A percentile compares a stretch with the other conserved stretches of the same genome.
These are phyloP conservation scores for Monilinia vaccinii-corymbosi DNA, from an alignment of 2,329 filamentous ascomycete genomes.

Conservation along the genomic window DNA sequence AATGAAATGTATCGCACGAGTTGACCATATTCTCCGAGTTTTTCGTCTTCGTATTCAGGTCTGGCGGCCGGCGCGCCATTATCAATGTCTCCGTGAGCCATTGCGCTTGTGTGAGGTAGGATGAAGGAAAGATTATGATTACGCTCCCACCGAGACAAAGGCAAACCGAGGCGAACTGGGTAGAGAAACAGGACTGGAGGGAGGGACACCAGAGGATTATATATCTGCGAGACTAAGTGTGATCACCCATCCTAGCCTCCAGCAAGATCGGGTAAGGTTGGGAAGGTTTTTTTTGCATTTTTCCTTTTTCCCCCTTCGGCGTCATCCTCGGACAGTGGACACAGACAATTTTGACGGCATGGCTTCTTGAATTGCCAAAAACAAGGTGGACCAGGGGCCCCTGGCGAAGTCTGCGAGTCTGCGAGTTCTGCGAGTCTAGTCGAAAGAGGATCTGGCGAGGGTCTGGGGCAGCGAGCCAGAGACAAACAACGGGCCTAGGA, in stretches of 20 bases:
- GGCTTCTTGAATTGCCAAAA: neutral
- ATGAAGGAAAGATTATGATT: conserved; percentile 9
- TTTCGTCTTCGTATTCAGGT: conserved; percentile 18
- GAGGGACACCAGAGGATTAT: neutral
- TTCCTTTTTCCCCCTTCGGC: conserved; percentile 7
- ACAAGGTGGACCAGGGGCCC: neutral
- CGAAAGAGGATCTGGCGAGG: neutral
- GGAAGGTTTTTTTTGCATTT: neutral
- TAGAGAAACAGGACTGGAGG: neutral
- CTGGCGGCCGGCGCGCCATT: conserved; percentile 7
- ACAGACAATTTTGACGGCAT: conserved; percentile 6
- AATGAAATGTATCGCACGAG: conserved; percentile 60
- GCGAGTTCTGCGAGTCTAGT: neutral
- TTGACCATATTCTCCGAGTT: conserved; percentile 52
- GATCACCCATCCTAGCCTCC: conserved; percentile 2
- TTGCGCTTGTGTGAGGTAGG: conserved; percentile 3
- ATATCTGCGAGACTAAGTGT: conserved; percentile 5
- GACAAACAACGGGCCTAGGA: neutral
- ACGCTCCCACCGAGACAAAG: conserved; percentile 5
- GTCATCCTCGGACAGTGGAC: conserved; percentile 9
- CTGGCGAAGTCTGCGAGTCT: too few species aligned
- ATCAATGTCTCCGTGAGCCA: conserved; percentile 8
- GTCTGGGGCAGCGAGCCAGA: neutral
- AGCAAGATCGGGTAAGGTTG: conserved; percentile 9
- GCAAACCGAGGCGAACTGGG: conserved; percentile 3